Percentiles rank a stretch among this genome's conserved stretches.
phyloP scores from a whole-genome alignment of 176 grass and related monocot species.

The Oryza nivara region DNA sequence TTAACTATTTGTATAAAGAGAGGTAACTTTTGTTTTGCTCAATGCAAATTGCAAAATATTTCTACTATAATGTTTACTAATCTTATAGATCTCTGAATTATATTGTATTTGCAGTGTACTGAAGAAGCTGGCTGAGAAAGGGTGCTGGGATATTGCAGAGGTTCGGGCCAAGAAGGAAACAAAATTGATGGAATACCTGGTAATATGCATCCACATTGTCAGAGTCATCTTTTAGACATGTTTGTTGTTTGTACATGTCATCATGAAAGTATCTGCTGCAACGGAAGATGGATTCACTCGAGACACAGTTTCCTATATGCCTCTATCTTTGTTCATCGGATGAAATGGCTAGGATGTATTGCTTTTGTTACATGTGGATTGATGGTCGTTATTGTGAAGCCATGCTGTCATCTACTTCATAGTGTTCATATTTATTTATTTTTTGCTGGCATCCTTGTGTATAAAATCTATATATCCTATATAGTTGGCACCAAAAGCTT shows the following conservation, averaged over 20 bases:
- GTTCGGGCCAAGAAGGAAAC: slow-evolving; percentile 70
- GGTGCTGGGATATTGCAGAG: slow-evolving; percentile 96
- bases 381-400: no score
- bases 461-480: no score
- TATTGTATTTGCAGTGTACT: slow-evolving; percentile 57
- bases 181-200: slow-evolving; percentile 87
- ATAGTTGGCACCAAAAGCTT: no score
- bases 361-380: no score
- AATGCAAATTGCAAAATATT: slow-evolving; percentile 5
- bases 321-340: no score
- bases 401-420: no score
- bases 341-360: no score
- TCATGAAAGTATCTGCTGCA: slow-evolving; percentile 1
- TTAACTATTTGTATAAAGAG: slow-evolving; percentile 83
- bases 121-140: slow-evolving; percentile 95
- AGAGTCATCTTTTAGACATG: slow-evolving; percentile 8
- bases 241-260: slow-evolving; percentile 17
- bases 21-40: slow-evolving; percentile 57
- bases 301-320: slow-evolving; percentile 23
- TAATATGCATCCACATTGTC: slow-evolving; percentile 40
- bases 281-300: slow-evolving; percentile 3
- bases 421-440: no score
- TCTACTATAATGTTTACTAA: slow-evolving; percentile 5
- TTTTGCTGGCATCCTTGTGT: neutral
- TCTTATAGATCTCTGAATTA: slow-evolving; percentile 31